Evolutionary conservation across 2,329 filamentous ascomycete species (phyloP).

Genomic region (Xylaria polymorpha): DNA sequence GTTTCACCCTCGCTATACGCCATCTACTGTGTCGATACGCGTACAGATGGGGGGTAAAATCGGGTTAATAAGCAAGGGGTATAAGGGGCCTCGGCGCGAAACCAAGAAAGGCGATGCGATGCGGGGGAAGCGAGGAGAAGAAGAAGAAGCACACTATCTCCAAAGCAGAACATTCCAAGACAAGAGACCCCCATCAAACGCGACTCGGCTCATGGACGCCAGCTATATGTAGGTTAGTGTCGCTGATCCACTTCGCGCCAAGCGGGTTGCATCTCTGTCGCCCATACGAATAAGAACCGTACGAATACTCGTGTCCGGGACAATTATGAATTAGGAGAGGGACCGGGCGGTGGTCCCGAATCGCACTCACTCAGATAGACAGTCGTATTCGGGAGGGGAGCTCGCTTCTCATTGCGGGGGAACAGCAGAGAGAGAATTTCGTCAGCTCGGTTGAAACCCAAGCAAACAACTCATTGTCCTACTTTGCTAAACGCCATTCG

Average conservation of each 20-base stretch:
- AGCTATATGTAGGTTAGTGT: no score
- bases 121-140: not conserved
- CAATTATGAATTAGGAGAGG: not conserved
- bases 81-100: not conserved
- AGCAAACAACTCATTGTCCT: not conserved
- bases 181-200: not conserved
- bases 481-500: constrained; percentile 4
- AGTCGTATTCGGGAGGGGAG: constrained; percentile 12
- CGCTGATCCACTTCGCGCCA: not conserved
- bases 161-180: not conserved
- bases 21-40: no score
- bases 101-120: no score
- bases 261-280: not conserved
- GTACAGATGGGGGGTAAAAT: no score
- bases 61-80: not conserved
- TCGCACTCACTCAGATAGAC: not conserved
- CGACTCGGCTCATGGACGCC: not conserved
- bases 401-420: not conserved
- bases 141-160: not conserved
- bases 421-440: no score
- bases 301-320: constrained; percentile 7
- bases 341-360: not conserved
- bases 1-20: not conserved
- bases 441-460: not conserved
- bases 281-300: not conserved